Conservation (phyloP, 805 yeast species). For the Wickerhamomyces rabaulensis region DNA sequence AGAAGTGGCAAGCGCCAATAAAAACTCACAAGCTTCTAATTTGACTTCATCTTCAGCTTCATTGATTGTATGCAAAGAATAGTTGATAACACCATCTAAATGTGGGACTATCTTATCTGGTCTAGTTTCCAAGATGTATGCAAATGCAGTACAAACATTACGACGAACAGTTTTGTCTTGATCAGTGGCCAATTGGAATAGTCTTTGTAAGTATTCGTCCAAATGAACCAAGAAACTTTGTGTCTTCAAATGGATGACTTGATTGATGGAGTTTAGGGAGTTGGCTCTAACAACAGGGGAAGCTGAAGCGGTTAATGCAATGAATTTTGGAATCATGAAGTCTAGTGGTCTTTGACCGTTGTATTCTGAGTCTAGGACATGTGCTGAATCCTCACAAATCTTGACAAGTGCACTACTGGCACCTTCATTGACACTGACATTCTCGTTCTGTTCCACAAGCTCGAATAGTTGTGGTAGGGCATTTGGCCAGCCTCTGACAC, state of each 20-base stretch:
- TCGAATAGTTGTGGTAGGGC: conserved; percentile 64
- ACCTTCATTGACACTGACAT: conserved; percentile 48
- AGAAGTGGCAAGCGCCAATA: conserved; percentile 66
- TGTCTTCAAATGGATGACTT: conserved; percentile 64
- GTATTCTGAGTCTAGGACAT: conserved; percentile 57
- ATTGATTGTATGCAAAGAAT: conserved; percentile 73
- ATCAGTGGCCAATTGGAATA: conserved; percentile 69
- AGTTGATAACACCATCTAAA: conserved; percentile 78
- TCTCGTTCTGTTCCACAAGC: conserved; percentile 43
- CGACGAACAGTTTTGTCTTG: conserved; percentile 55
- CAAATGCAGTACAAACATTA: conserved; percentile 74
- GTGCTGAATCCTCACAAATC: conserved; percentile 84
- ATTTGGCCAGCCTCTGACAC: conserved; percentile 70
- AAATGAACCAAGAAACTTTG: conserved; percentile 58
- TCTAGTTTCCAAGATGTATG: conserved; percentile 62
- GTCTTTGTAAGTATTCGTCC: conserved; percentile 57
- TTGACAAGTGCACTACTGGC: conserved; percentile 78
- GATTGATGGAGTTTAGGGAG: conserved; percentile 68
- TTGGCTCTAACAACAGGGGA: conserved; percentile 51
- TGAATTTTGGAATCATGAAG: conserved; percentile 59
- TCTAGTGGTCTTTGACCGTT: conserved; percentile 64
- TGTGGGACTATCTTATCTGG: conserved; percentile 81
- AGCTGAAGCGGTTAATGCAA: conserved; percentile 42
- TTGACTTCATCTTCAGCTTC: conserved; percentile 67
- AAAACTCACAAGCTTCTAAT: conserved; percentile 88